These are phyloP conservation scores for Globisporangium yorkense DNA, from an alignment of 352 stramenopile genomes.

Conservation along the genomic window DNA sequence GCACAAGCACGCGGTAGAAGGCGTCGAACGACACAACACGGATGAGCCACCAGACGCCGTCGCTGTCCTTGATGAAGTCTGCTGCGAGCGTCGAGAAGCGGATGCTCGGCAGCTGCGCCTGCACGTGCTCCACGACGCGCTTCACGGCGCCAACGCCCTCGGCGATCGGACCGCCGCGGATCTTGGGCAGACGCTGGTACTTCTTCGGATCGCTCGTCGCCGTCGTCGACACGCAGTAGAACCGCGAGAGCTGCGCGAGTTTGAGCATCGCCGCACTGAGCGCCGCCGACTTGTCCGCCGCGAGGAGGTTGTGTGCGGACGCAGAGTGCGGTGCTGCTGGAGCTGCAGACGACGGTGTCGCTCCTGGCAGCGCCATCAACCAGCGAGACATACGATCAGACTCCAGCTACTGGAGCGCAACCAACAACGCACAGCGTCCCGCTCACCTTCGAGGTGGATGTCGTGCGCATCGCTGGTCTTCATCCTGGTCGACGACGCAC, in stretches of 20 bases:
- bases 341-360: not conserved
- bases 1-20: slow-evolving; percentile 26
- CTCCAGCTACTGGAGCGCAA: not conserved
- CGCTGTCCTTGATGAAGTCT: slow-evolving; percentile 67
- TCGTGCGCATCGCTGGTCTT: slow-evolving; percentile 8
- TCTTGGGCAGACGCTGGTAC: slow-evolving; percentile 35
- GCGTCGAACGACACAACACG: slow-evolving; percentile 52
- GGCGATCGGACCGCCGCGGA: slow-evolving; percentile 45
- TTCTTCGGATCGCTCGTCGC: slow-evolving; percentile 25
- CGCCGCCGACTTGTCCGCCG: slow-evolving; percentile 1
- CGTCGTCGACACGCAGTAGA: slow-evolving; percentile 34
- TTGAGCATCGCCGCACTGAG: slow-evolving; percentile 15
- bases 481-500: not conserved
- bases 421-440: not conserved
- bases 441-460: not conserved
- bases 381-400: not conserved
- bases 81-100: slow-evolving; percentile 45
- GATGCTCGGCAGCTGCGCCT: slow-evolving; percentile 52
- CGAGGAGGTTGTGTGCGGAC: not conserved
- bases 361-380: not conserved
- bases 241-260: slow-evolving; percentile 18
- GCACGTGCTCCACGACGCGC: slow-evolving; percentile 58
- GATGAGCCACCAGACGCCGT: slow-evolving; percentile 65
- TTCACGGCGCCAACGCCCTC: slow-evolving; percentile 43
- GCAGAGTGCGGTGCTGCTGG: not conserved